phyloP scores from a whole-genome alignment of 768 basidiomycete species.

The Hypholoma sublateritium region DNA sequence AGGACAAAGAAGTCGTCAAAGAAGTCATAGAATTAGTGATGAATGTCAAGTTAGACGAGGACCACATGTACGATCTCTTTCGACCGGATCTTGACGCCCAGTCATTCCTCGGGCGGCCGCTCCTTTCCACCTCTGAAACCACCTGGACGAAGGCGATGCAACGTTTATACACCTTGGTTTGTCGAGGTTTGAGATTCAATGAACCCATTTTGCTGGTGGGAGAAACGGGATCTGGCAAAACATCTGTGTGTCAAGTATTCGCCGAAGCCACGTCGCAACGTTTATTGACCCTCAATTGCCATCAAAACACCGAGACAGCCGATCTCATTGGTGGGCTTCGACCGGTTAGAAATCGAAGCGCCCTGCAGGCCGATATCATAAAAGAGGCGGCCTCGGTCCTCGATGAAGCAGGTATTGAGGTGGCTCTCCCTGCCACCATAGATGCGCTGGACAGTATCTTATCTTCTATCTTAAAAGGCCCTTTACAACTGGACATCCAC shows the following conservation, averaged over 20 bases:
- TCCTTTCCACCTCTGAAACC: slow-evolving; percentile 50
- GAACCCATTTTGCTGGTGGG: slow-evolving; percentile 96
- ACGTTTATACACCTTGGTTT: slow-evolving; percentile 80
- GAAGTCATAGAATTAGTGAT: slow-evolving; percentile 89
- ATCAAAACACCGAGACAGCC: slow-evolving; percentile 97
- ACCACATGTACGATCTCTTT: slow-evolving; percentile 61
- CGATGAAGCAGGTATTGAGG: slow-evolving; percentile 36
- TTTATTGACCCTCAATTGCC: slow-evolving; percentile 85
- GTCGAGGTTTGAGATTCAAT: slow-evolving; percentile 83
- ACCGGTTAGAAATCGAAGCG: slow-evolving; percentile 76
- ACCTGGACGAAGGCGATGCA: slow-evolving; percentile 96
- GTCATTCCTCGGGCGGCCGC: slow-evolving; percentile 53
- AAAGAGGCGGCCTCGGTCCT: slow-evolving; percentile 44
- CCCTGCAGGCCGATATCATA: slow-evolving; percentile 49
- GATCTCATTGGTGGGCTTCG: slow-evolving; percentile 94
- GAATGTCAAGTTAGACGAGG: slow-evolving; percentile 81
- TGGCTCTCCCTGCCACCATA: slow-evolving; percentile 16
- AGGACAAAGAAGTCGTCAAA: slow-evolving; percentile 89
- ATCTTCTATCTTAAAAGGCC: slow-evolving; percentile 25
- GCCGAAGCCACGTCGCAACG: slow-evolving; percentile 62
- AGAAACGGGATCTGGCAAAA: slow-evolving; percentile 97
- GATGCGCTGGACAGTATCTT: slow-evolving; percentile 28
- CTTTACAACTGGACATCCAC: slow-evolving; percentile 26
- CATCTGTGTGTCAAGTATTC: slow-evolving; percentile 91
- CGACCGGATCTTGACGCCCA: slow-evolving; percentile 38